Evolutionary conservation across 768 basidiomycete species (phyloP).

Genomic region (Phaeotremella skinneri): DNA sequence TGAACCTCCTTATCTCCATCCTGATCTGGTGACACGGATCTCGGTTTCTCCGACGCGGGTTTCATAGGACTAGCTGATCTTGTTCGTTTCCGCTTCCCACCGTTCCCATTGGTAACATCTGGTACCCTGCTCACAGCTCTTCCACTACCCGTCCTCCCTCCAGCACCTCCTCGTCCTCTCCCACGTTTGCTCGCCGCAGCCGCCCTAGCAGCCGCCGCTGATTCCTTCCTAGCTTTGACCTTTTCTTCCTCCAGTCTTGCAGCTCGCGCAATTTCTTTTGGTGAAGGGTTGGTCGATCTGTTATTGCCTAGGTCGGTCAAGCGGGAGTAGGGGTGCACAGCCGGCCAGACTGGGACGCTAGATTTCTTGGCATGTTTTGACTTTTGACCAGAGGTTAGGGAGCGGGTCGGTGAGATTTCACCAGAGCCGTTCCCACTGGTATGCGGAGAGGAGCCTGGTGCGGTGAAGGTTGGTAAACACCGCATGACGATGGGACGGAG

Average conservation of each 20-base stretch:
- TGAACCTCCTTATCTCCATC: neutral
- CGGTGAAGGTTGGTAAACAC: constrained; percentile 9
- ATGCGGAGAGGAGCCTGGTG: constrained; percentile 2
- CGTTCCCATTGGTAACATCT: neutral
- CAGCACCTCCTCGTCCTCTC: constrained; percentile 1
- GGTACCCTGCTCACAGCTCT: neutral
- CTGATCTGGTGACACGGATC: too few relatives aligned
- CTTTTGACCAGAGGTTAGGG: neutral
- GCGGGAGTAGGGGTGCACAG: constrained; percentile 27
- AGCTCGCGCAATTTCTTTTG: constrained; percentile 16
- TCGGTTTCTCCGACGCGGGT: too few relatives aligned
- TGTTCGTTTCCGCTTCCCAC: neutral
- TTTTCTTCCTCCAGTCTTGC: constrained; percentile 24
- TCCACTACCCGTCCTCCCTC: neutral
- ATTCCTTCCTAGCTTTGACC: constrained; percentile 18
- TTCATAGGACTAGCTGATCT: neutral
- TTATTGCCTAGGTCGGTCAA: constrained; percentile 24
- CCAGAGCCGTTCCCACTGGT: neutral
- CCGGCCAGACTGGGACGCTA: neutral
- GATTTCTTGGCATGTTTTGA: neutral
- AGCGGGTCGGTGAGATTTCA: neutral
- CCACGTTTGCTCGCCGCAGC: constrained; percentile 16
- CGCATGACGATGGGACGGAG: constrained; percentile 23
- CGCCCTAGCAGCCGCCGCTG: constrained; percentile 24
- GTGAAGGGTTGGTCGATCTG: constrained; percentile 28